phyloP scores from a whole-genome alignment of 2,329 filamentous ascomycete species.

The Aspergillus texensis region DNA sequence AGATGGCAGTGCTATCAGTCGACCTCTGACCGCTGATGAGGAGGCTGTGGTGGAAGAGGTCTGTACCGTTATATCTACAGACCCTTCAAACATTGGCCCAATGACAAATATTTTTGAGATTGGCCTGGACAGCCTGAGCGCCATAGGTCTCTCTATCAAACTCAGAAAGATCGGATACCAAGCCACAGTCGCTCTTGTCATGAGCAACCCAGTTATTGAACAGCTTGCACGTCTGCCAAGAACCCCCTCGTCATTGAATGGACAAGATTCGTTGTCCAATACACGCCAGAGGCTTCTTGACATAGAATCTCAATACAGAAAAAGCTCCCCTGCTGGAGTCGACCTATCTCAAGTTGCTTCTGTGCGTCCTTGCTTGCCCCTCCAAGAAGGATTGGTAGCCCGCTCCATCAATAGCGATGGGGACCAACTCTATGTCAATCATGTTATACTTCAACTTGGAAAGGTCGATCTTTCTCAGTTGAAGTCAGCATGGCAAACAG shows the following conservation, averaged over 20 bases:
- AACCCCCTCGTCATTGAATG: conserved; percentile 3
- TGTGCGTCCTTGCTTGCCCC: conserved; percentile 33
- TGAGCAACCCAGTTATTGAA: conserved; percentile 39
- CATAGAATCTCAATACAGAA: conserved; percentile 25
- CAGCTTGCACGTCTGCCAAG: conserved; percentile 33
- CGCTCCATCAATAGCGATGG: conserved; percentile 35
- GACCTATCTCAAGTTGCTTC: conserved; percentile 16
- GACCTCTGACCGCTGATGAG: conserved; percentile 28
- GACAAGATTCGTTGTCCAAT: conserved; percentile 4
- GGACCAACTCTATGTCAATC: conserved; percentile 43
- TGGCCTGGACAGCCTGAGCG: conserved; percentile 42
- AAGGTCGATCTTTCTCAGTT: conserved; percentile 31
- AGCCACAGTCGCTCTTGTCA: conserved; percentile 36
- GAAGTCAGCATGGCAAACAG: conserved; percentile 29
- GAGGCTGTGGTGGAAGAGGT: conserved; percentile 28
- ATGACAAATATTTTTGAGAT: conserved; percentile 41
- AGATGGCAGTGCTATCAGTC: conserved; percentile 7
- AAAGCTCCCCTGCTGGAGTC: conserved; percentile 14
- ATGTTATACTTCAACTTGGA: conserved; percentile 39
- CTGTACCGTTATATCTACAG: conserved; percentile 22
- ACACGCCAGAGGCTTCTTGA: conserved; percentile 16
- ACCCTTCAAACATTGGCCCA: conserved; percentile 20
- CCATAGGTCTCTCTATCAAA: conserved; percentile 39
- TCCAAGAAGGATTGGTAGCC: conserved; percentile 41
- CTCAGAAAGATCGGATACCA: conserved; percentile 37